Conservation (phyloP, 163 green algal genomes). For the Chlorella variabilis region DNA sequence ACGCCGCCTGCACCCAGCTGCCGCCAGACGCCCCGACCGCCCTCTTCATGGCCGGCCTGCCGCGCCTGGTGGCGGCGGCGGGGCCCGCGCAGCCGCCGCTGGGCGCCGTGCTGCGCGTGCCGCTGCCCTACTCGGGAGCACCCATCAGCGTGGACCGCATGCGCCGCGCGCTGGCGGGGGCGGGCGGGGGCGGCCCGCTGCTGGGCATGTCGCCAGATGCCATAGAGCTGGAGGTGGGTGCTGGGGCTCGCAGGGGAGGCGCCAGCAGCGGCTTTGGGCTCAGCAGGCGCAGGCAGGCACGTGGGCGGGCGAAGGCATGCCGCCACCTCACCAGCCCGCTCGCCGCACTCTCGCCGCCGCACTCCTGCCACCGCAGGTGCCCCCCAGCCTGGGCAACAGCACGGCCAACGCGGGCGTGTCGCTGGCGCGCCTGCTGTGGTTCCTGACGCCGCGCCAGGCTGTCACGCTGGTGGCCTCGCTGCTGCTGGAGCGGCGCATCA, state of each 20-base stretch:
- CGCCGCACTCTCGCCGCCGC: too few species aligned
- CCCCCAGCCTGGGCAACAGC: slow-evolving; percentile 71
- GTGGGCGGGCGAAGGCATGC: too few species aligned
- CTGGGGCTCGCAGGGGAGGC: neutral
- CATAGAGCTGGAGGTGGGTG: slow-evolving; percentile 29
- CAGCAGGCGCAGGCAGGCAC: too few species aligned
- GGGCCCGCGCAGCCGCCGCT: slow-evolving; percentile 19
- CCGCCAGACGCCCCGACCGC: slow-evolving; percentile 33
- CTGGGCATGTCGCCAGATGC: slow-evolving; percentile 19
- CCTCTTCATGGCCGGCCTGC: slow-evolving; percentile 54
- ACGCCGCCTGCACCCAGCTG: neutral
- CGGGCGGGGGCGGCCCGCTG: neutral
- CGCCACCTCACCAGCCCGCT: too few species aligned
- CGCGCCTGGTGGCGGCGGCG: slow-evolving; percentile 4
- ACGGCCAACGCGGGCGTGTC: slow-evolving; percentile 66
- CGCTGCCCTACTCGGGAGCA: slow-evolving; percentile 16
- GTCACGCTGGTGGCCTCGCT: slow-evolving; percentile 70
- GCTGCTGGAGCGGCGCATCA: slow-evolving; percentile 81
- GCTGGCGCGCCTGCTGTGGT: slow-evolving; percentile 78
- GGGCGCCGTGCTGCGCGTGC: slow-evolving; percentile 22
- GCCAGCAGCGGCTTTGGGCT: too few species aligned
- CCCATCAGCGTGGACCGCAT: slow-evolving; percentile 32
- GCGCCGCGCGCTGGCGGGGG: slow-evolving; percentile 18
- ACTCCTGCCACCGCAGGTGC: slow-evolving; percentile 73
- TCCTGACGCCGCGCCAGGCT: slow-evolving; percentile 52